phyloP scores from a whole-genome alignment of 768 basidiomycete species.

The Mycena haematopus region DNA sequence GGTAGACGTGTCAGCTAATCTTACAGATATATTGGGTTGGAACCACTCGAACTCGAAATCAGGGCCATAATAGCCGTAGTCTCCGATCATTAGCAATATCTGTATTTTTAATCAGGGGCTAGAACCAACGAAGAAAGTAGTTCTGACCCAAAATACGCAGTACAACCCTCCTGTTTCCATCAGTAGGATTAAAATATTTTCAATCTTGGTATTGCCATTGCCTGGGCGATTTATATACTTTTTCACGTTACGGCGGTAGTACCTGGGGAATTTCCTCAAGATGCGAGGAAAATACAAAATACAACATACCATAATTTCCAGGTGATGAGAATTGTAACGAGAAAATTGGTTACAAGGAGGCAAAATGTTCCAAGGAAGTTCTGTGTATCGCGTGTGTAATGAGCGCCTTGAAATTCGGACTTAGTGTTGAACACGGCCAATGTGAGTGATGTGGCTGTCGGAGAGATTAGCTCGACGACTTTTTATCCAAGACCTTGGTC shows the following conservation, averaged over 20 bases:
- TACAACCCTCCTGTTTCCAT: slow-evolving; percentile 29
- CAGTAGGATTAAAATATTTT: slow-evolving; percentile 28
- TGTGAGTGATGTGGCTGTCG: slow-evolving; percentile 21
- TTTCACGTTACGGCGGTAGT: slow-evolving; percentile 29
- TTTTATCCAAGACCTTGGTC: slow-evolving; percentile 5
- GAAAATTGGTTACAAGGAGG: slow-evolving; percentile 28
- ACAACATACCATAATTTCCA: slow-evolving; percentile 26
- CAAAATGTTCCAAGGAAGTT: slow-evolving; percentile 29
- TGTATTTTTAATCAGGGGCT: background rate
- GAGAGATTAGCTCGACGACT: background rate
- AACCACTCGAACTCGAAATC: slow-evolving; percentile 29
- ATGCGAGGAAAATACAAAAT: too few species aligned
- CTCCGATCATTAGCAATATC: slow-evolving; percentile 28
- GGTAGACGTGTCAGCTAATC: background rate
- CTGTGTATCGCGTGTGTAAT: background rate
- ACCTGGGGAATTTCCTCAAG: slow-evolving; percentile 6
- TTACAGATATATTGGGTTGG: slow-evolving; percentile 26
- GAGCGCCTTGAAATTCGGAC: slow-evolving; percentile 13
- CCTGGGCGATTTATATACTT: slow-evolving; percentile 18
- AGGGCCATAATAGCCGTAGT: slow-evolving; percentile 24
- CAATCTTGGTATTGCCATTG: slow-evolving; percentile 17
- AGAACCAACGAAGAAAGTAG: background rate
- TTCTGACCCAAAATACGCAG: slow-evolving; percentile 28
- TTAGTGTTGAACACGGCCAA: slow-evolving; percentile 25
- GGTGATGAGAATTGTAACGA: slow-evolving; percentile 23